These are phyloP conservation scores for Auxenochlorella pyrenoidosa DNA, from an alignment of 139 green algal genomes.

Conservation along the genomic window DNA sequence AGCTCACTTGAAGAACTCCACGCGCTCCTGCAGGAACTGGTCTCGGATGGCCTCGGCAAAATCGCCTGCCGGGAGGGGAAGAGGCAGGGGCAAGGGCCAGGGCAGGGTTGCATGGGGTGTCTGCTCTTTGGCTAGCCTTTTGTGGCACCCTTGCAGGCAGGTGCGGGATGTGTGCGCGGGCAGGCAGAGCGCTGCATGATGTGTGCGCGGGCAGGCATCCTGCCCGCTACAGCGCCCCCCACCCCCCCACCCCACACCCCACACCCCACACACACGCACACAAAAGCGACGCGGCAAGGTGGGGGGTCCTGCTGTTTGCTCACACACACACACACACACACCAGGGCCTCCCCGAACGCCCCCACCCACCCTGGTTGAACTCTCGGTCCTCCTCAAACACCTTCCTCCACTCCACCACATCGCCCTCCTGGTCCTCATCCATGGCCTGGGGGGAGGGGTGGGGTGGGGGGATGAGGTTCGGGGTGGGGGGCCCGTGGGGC, in stretches of 20 bases:
- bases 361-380: conserved; percentile 61
- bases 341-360: too few relatives aligned
- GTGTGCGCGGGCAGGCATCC: background rate
- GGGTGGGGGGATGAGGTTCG: background rate
- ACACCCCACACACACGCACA: too few relatives aligned
- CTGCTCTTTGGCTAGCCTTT: background rate
- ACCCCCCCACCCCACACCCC: too few relatives aligned
- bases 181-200: too few relatives aligned
- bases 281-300: too few relatives aligned
- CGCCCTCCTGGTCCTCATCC: conserved; percentile 61
- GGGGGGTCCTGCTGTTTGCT: too few relatives aligned
- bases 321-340: too few relatives aligned
- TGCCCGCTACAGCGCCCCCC: background rate
- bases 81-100: too few relatives aligned
- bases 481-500: too few relatives aligned
- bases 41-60: conserved; percentile 74
- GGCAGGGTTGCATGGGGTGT: background rate
- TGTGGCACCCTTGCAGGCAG: too few relatives aligned
- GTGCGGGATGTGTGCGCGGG: too few relatives aligned
- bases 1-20: conserved; percentile 52
- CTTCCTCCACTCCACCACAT: conserved; percentile 51
- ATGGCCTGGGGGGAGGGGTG: conserved; percentile 36
- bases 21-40: conserved; percentile 65
- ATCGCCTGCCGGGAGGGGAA: conserved; percentile 38
- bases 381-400: conserved; percentile 76